A percentile compares a stretch with the other conserved stretches of the same genome.
These are phyloP conservation scores for Phytophthora chlamydospora DNA, from an alignment of 352 stramenopile genomes.

Conservation along the genomic window DNA sequence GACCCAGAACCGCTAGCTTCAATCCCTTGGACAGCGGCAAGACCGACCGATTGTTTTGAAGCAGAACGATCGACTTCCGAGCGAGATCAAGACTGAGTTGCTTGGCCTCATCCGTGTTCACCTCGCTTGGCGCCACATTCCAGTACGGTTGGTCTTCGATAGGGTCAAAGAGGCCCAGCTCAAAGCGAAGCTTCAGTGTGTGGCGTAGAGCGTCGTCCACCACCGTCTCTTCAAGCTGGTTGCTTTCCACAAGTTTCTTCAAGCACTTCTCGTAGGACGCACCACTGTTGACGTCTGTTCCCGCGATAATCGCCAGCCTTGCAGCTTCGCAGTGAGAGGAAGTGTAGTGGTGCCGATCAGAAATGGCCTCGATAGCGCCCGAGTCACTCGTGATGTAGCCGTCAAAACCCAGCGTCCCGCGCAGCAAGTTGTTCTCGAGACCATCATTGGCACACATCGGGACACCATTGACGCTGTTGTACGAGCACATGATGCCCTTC, in stretches of 20 bases:
- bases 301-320: conserved; percentile 56
- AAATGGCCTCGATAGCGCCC: conserved; percentile 84
- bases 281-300: conserved; percentile 86
- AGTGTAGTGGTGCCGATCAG: conserved; percentile 69
- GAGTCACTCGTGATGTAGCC: conserved; percentile 94
- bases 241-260: conserved; percentile 48
- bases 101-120: conserved; percentile 63
- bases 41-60: conserved; percentile 81
- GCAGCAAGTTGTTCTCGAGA: conserved; percentile 64
- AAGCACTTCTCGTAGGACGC: conserved; percentile 73
- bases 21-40: conserved; percentile 57
- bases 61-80: conserved; percentile 85
- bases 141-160: conserved; percentile 74
- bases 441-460: conserved; percentile 87
- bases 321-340: conserved; percentile 56
- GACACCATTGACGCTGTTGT: conserved; percentile 94
- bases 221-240: conserved; percentile 48
- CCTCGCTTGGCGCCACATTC: conserved; percentile 54
- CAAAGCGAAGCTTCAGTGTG: conserved; percentile 83
- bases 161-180: conserved; percentile 89
- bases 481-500: conserved; percentile 93
- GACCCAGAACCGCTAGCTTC: conserved; percentile 70
- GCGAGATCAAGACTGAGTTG: conserved; percentile 62
- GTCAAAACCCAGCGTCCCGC: conserved; percentile 80
- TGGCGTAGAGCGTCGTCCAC: conserved; percentile 56